Evolutionary conservation across 139 green algal genomes (phyloP).

Genomic region (Dunaliella sp.): DNA sequence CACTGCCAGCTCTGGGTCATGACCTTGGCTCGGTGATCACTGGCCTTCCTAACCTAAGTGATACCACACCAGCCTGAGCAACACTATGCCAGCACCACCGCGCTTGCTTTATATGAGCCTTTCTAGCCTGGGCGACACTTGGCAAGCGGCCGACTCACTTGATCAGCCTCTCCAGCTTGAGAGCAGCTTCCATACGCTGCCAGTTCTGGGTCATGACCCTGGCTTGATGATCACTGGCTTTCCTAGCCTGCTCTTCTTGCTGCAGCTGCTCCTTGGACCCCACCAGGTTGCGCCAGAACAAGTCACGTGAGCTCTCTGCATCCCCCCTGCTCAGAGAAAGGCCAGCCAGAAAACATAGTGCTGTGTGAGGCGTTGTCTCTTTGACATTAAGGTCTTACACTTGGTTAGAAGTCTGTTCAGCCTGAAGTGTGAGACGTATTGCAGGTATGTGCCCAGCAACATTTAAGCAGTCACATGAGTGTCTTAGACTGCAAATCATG

Average conservation of each 20-base stretch:
- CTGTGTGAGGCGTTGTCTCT: no score
- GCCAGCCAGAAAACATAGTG: no score
- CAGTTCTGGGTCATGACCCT: constrained; percentile 9
- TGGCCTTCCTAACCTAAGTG: background rate
- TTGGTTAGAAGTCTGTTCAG: no score
- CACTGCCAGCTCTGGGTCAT: constrained; percentile 17
- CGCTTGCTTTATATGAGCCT: no score
- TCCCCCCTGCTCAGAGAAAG: no score
- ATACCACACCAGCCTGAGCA: no score
- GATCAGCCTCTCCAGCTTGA: constrained; percentile 36
- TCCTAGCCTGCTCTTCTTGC: constrained; percentile 3
- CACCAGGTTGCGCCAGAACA: background rate
- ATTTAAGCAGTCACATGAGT: no score
- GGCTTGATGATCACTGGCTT: constrained; percentile 4
- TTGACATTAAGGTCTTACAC: no score
- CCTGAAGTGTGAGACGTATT: no score
- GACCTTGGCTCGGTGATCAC: constrained; percentile 8
- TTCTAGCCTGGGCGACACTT: background rate
- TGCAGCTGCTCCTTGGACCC: background rate
- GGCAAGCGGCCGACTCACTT: constrained; percentile 20
- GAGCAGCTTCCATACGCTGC: constrained; percentile 20
- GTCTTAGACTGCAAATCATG: no score
- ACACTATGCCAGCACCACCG: no score
- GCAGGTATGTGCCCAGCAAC: no score
- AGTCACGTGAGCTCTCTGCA: background rate